Evolutionary conservation across 2,329 filamentous ascomycete genomes (phyloP).

Genomic region (Epichloe uncinata): DNA sequence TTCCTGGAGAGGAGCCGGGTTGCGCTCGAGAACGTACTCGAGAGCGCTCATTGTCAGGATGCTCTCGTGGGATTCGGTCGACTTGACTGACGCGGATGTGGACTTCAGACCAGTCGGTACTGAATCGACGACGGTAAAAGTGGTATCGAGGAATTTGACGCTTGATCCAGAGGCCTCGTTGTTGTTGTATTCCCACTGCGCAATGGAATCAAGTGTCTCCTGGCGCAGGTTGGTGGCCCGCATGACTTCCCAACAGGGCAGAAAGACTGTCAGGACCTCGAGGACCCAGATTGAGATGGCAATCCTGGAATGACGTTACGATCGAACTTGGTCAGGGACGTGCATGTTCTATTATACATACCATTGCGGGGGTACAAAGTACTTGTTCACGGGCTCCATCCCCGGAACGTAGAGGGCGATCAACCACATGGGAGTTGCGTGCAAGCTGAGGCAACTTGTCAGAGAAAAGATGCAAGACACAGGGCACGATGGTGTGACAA

Average conservation of each 20-base stretch:
- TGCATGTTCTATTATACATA: conserved; percentile 26
- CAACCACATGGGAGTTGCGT: conserved; percentile 51
- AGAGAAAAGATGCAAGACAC: neutral
- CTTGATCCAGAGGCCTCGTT: conserved; percentile 9
- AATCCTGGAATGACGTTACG: conserved; percentile 13
- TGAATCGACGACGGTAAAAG: conserved; percentile 15
- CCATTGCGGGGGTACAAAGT: conserved; percentile 47
- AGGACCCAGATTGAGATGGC: conserved; percentile 44
- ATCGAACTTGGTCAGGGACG: conserved; percentile 21
- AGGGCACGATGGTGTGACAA: too few species aligned
- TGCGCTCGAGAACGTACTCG: conserved; percentile 45
- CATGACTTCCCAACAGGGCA: conserved; percentile 48
- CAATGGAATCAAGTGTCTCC: conserved; percentile 31
- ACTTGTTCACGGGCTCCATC: conserved; percentile 22
- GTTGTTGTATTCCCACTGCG: conserved; percentile 28
- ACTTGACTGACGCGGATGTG: conserved; percentile 17
- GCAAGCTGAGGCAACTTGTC: conserved; percentile 29
- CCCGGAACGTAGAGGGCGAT: conserved; percentile 36
- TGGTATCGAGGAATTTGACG: conserved; percentile 10
- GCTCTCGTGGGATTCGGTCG: conserved; percentile 20
- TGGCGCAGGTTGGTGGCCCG: conserved; percentile 25
- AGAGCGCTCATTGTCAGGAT: conserved; percentile 48
- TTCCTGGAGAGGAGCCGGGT: conserved; percentile 45
- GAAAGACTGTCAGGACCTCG: conserved; percentile 47
- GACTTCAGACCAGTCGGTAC: conserved; percentile 19